phyloP scores from a whole-genome alignment of 2,329 filamentous ascomycete species.

The Scedosporium aurantiacum region DNA sequence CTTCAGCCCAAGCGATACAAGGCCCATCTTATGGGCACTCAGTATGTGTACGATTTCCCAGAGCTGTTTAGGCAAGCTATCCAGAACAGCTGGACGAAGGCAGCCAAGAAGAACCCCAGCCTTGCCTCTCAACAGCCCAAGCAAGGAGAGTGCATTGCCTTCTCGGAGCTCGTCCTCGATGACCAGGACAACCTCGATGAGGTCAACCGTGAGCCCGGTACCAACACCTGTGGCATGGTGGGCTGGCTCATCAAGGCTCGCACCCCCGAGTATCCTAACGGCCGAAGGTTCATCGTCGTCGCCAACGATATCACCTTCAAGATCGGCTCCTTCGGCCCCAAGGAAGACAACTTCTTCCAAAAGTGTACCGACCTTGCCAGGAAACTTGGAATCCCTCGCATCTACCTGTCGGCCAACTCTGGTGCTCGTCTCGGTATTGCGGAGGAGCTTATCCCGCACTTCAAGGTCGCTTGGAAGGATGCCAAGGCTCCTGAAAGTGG shows the following conservation, averaged over 20 bases:
- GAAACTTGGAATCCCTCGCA: constrained; percentile 87
- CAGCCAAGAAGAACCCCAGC: constrained; percentile 60
- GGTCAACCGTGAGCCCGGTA: constrained; percentile 87
- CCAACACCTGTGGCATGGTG: constrained; percentile 96
- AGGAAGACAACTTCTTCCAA: constrained; percentile 96
- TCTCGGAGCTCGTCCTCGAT: constrained; percentile 87
- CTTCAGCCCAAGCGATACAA: constrained; percentile 98
- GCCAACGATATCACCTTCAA: constrained; percentile 99
- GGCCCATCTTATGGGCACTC: constrained; percentile 97
- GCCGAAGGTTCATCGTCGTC: constrained; percentile 87
- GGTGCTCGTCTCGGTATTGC: constrained; percentile 95
- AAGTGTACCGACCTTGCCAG: constrained; percentile 96
- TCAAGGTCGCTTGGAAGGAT: constrained; percentile 96
- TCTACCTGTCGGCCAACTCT: constrained; percentile 97
- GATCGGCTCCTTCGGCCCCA: constrained; percentile 93
- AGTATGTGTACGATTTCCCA: constrained; percentile 99
- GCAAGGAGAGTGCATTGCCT: constrained; percentile 84
- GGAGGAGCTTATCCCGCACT: constrained; percentile 92
- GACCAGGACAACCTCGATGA: constrained; percentile 86
- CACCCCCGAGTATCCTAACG: constrained; percentile 89
- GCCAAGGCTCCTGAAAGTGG: constrained; percentile 67
- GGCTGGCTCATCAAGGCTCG: constrained; percentile 92
- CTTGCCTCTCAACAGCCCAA: constrained; percentile 73
- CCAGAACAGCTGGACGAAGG: constrained; percentile 83
- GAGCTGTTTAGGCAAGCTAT: constrained; percentile 97